Evolutionary conservation across 148 eudicot genomes (phyloP).

Genomic region (Nyssa sinensis): DNA sequence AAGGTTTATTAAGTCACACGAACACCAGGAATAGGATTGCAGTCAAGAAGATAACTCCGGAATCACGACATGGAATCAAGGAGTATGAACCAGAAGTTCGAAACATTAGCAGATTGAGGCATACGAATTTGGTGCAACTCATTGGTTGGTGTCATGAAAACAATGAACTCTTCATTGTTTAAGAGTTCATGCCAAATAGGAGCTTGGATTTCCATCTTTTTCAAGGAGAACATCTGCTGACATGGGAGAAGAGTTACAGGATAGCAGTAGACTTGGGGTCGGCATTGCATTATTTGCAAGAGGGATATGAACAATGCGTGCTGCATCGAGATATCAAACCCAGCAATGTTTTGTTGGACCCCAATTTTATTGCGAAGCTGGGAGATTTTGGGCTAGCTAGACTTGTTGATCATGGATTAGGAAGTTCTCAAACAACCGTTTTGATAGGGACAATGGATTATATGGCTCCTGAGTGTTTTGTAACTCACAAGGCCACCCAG

Average conservation of each 20-base stretch:
- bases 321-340: not conserved
- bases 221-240: not conserved
- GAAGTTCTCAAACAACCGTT: not conserved
- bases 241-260: not conserved
- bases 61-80: not conserved
- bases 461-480: not conserved
- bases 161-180: not conserved
- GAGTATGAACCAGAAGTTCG: not conserved
- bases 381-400: not conserved
- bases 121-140: not conserved
- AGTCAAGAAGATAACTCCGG: not conserved
- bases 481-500: not conserved
- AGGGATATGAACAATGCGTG: not conserved
- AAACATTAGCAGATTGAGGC: not conserved
- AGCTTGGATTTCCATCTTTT: not conserved
- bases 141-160: not conserved
- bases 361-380: not conserved
- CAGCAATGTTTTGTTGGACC: not conserved
- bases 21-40: not conserved
- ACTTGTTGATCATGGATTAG: not conserved
- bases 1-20: not conserved
- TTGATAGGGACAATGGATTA: not conserved
- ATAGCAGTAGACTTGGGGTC: not conserved
- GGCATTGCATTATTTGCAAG: not conserved
- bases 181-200: not conserved